Percentiles rank a stretch among this genome's conserved stretches.
Evolutionary conservation across 2,329 filamentous ascomycete genomes (phyloP).

Genomic region (Alternaria triticimaculans): DNA sequence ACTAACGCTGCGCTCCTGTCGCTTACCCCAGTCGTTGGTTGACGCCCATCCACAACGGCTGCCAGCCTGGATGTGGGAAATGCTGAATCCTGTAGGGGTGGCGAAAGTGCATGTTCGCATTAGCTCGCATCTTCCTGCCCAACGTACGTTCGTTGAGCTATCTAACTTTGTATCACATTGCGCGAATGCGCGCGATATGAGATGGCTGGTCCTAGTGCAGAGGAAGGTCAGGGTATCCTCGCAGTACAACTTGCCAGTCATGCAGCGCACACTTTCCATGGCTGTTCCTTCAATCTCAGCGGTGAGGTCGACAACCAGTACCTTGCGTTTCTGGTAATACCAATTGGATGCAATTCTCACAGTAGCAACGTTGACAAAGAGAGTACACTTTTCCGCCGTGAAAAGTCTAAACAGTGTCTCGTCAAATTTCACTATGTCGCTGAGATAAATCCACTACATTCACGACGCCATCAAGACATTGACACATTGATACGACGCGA

Average conservation of each 20-base stretch:
- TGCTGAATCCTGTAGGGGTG: background rate
- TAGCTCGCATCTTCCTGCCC: background rate
- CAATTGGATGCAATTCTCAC: background rate
- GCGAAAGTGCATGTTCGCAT: background rate
- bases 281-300: background rate
- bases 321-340: background rate
- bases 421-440: background rate
- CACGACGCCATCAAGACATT: background rate
- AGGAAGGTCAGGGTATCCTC: background rate
- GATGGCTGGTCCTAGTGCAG: too few species aligned
- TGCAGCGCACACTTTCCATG: background rate
- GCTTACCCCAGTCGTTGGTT: background rate
- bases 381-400: background rate
- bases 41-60: background rate
- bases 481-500: too few species aligned
- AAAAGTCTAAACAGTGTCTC: background rate
- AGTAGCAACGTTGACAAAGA: background rate
- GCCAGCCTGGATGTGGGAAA: conserved; percentile 11
- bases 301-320: background rate
- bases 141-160: background rate
- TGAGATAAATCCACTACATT: background rate
- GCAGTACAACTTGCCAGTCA: too few species aligned
- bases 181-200: background rate
- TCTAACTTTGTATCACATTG: background rate
- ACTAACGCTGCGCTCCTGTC: conserved; percentile 3